These are phyloP conservation scores for Heracleum sosnowskyi DNA, from an alignment of 129 eudicot genomes.

Conservation along the genomic window DNA sequence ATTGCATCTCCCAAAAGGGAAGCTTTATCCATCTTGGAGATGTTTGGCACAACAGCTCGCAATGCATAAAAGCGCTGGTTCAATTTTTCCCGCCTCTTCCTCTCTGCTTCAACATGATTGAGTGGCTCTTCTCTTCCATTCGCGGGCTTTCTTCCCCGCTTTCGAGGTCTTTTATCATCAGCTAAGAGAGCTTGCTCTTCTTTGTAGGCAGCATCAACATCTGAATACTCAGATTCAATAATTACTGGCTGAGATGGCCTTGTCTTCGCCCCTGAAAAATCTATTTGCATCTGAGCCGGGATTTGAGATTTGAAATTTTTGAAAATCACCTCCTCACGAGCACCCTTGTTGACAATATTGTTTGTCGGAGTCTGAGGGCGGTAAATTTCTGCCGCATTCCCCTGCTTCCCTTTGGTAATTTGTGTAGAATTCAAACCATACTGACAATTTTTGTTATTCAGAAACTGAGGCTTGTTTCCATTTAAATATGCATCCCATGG, in stretches of 20 bases:
- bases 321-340: slow-evolving; percentile 24
- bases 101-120: slow-evolving; percentile 88
- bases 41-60: slow-evolving; percentile 88
- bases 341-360: slow-evolving; percentile 25
- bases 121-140: slow-evolving; percentile 86
- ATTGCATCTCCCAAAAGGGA: slow-evolving; percentile 89
- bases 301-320: slow-evolving; percentile 29
- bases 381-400: slow-evolving; percentile 6
- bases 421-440: slow-evolving; percentile 40
- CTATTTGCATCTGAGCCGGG: slow-evolving; percentile 55
- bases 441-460: slow-evolving; percentile 24
- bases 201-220: slow-evolving; percentile 42
- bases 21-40: slow-evolving; percentile 93
- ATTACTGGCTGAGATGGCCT: slow-evolving; percentile 36
- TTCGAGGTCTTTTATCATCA: slow-evolving; percentile 64
- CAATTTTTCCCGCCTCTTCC: slow-evolving; percentile 74
- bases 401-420: slow-evolving; percentile 23
- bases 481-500: slow-evolving; percentile 22
- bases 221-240: slow-evolving; percentile 63
- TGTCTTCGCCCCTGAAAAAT: slow-evolving; percentile 53
- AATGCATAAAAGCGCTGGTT: slow-evolving; percentile 85
- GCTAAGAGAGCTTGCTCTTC: slow-evolving; percentile 25
- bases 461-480: slow-evolving; percentile 36
- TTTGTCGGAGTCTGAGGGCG: slow-evolving; percentile 30
- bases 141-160: slow-evolving; percentile 88